Evolutionary conservation across 805 yeast species (phyloP).

Genomic region (Lachancea mirantina): DNA sequence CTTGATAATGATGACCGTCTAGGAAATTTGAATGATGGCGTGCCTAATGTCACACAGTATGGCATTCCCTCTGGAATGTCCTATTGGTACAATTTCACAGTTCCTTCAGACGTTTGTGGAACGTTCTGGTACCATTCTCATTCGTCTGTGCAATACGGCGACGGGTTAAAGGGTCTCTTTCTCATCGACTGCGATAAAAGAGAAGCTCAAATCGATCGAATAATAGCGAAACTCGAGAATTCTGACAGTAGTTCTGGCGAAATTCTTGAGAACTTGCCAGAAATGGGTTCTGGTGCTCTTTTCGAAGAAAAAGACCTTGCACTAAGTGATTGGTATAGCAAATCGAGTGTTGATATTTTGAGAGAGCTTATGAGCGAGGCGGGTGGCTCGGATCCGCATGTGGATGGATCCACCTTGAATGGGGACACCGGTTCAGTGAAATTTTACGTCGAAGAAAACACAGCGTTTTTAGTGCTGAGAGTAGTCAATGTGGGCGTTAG

Average conservation of each 20-base stretch:
- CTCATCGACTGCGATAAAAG: slow-evolving; percentile 45
- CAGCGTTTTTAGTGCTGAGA: slow-evolving; percentile 40
- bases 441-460: slow-evolving; percentile 36
- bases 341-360: slow-evolving; percentile 33
- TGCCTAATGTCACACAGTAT: slow-evolving; percentile 49
- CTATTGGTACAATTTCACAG: slow-evolving; percentile 40
- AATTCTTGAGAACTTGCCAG: slow-evolving; percentile 3
- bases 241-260: slow-evolving; percentile 2
- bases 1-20: slow-evolving; percentile 44
- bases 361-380: slow-evolving; percentile 20
- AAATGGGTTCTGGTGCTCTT: neutral
- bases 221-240: slow-evolving; percentile 5
- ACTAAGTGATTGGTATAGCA: slow-evolving; percentile 60
- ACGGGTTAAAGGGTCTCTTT: slow-evolving; percentile 44
- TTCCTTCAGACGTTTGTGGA: slow-evolving; percentile 40
- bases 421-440: slow-evolving; percentile 15
- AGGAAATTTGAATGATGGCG: slow-evolving; percentile 36
- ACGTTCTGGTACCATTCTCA: slow-evolving; percentile 56
- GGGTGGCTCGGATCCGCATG: slow-evolving; percentile 24
- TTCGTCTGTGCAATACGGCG: slow-evolving; percentile 42
- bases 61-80: slow-evolving; percentile 62
- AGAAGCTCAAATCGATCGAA: slow-evolving; percentile 1
- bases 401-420: slow-evolving; percentile 22
- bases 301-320: slow-evolving; percentile 29
- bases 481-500: slow-evolving; percentile 52